Conservation (phyloP, 2,329 filamentous ascomycete genomes). For the Colletotrichum sp. region DNA sequence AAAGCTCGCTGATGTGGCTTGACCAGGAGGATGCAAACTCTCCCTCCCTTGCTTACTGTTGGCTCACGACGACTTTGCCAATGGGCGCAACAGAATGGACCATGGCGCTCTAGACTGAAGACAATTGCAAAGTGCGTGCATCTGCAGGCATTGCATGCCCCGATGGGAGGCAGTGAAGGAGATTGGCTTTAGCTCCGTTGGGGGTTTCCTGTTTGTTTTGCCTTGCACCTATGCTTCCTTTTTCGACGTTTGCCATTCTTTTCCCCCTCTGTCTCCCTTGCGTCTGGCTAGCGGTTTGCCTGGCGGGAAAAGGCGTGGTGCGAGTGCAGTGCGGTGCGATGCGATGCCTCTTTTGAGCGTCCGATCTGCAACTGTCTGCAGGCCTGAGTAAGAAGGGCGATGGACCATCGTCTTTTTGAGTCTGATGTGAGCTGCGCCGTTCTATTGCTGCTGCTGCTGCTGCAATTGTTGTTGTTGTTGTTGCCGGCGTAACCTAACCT, state of each 20-base stretch:
- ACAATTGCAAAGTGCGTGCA: neutral
- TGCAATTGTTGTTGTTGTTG: neutral
- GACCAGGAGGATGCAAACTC: neutral
- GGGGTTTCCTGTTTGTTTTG: neutral
- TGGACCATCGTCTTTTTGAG: neutral
- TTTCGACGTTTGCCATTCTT: neutral
- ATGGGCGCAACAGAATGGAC: neutral
- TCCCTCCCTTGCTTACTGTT: constrained; percentile 13
- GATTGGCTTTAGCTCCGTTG: neutral
- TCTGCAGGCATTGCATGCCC: neutral
- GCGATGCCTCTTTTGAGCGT: neutral
- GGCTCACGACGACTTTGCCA: neutral
- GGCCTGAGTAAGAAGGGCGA: neutral
- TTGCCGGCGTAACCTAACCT: neutral
- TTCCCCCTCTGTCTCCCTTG: neutral
- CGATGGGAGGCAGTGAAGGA: neutral
- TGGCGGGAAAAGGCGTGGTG: neutral
- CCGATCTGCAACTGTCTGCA: neutral
- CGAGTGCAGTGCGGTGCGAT: neutral
- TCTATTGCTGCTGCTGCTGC: too few relatives aligned
- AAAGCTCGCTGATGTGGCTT: neutral
- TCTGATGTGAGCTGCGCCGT: neutral
- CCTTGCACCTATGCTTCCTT: neutral
- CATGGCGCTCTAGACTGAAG: neutral
- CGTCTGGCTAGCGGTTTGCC: neutral